Conservation (phyloP, 1,139 yeast genomes). For the Lodderomyces metapsilosis region DNA sequence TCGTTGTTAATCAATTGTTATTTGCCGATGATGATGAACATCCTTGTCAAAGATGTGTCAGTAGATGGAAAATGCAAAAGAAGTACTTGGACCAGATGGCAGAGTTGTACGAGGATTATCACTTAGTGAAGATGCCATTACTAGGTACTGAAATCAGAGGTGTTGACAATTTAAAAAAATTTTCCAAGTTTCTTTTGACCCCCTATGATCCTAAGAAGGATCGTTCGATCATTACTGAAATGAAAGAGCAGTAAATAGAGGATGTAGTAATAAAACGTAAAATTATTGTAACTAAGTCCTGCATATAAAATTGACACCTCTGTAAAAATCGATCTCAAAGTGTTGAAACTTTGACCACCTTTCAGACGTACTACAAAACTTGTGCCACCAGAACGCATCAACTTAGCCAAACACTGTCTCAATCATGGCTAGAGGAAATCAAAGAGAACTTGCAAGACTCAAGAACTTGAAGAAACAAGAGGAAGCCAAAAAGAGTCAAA, state of each 20-base stretch:
- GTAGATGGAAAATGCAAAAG: constrained; percentile 95
- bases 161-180: constrained; percentile 73
- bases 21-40: constrained; percentile 75
- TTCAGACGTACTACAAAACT: neutral
- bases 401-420: neutral
- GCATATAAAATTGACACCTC: too few relatives aligned
- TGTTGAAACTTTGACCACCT: neutral
- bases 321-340: too few relatives aligned
- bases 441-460: constrained; percentile 90
- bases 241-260: constrained; percentile 49
- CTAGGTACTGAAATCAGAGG: constrained; percentile 95
- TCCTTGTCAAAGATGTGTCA: constrained; percentile 80
- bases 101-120: constrained; percentile 93
- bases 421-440: constrained; percentile 91
- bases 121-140: constrained; percentile 90
- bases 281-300: neutral
- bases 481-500: constrained; percentile 57
- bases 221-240: constrained; percentile 58
- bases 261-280: neutral
- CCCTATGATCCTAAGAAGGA: constrained; percentile 71
- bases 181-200: constrained; percentile 64
- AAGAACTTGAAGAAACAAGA: constrained; percentile 80
- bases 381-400: neutral
- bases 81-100: constrained; percentile 93
- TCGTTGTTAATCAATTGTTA: constrained; percentile 88